Evolutionary conservation across 306 rosid genomes (phyloP), one percentile per base, ranked within the genome.

Genomic region (Vicia faba): DNA sequence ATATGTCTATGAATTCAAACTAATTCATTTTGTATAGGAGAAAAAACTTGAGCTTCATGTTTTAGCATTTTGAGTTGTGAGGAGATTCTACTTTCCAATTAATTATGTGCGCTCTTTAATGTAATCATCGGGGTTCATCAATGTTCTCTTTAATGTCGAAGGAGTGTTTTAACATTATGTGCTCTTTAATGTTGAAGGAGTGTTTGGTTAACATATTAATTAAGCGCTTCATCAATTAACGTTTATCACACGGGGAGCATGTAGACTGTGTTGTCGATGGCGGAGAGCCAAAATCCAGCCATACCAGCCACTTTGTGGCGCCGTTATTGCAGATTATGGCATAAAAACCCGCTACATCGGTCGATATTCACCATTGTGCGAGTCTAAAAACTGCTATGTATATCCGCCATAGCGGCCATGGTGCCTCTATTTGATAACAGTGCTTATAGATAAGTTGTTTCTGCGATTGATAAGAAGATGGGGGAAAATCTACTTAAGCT

Each of bases 1-100:
- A 16, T 3, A 36, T 61, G 61, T 48, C 55, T 11, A 23, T 77
- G 60, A 8, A 28, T 28, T 70, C 4, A 25, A 56, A 45, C 20
- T 11, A 3, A 29, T 16, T 26, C 45, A 61, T 71, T 61, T 61
- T 49, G 51, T 6, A 16, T 15, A 9, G 8, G 63, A 20, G 53
- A 39, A 14, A 53, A 62, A 62, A 38, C 49, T 23, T 50, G 57
- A 51, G 8, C 40, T 0, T 38, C 7, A 7, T 72, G 61, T 25
- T 50, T 36, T 15, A 8, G 13, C 29, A 11, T 49, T 71, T 70
- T 54, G 51, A 39, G 45, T 39, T 28, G 69, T 13, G 15, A 45
- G 57, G 60, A 18, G 39, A 18, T 53, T 64, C 49, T 57, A 44
- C 41, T n/a, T 45, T 64, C 11, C 28, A 18, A 16, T 43, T 73